phyloP scores from a whole-genome alignment of 345 rosid species.

The Eucalyptus tenuipes region DNA sequence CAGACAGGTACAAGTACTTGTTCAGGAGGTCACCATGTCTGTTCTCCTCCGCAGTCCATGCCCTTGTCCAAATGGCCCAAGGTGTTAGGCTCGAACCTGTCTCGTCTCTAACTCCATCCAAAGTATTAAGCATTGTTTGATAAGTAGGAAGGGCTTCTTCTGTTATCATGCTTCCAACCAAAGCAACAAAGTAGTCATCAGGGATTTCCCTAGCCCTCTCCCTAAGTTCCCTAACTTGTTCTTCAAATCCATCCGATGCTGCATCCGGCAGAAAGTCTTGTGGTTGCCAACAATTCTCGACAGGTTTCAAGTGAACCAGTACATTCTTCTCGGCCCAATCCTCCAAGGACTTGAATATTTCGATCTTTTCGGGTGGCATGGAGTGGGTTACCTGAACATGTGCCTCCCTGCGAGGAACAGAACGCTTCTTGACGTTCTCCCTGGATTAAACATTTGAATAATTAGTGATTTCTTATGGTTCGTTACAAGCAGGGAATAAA shows the following conservation, averaged over 20 bases:
- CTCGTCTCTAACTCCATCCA: slow-evolving; percentile 68
- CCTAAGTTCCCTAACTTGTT: slow-evolving; percentile 69
- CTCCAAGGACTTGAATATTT: slow-evolving; percentile 79
- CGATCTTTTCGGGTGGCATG: slow-evolving; percentile 84
- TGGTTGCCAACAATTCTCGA: slow-evolving; percentile 93
- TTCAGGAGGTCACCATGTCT: slow-evolving; percentile 62
- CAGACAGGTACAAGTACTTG: slow-evolving; percentile 48
- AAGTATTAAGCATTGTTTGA: slow-evolving; percentile 59
- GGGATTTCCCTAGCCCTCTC: slow-evolving; percentile 80
- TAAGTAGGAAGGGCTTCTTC: slow-evolving; percentile 83
- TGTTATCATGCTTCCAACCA: slow-evolving; percentile 76
- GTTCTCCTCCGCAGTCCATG: slow-evolving; percentile 64
- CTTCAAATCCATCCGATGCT: slow-evolving; percentile 60
- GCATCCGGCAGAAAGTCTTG: slow-evolving; percentile 86
- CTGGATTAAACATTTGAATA: slow-evolving; percentile 16
- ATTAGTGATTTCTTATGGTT: background rate
- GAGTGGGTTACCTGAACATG: slow-evolving; percentile 79
- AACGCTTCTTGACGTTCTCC: slow-evolving; percentile 63
- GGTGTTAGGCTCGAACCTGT: slow-evolving; percentile 67
- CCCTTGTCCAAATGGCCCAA: slow-evolving; percentile 61
- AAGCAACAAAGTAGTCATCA: slow-evolving; percentile 73
- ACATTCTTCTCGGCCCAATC: slow-evolving; percentile 70
- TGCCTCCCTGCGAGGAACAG: slow-evolving; percentile 53
- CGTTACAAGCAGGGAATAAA: background rate
- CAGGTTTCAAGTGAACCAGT: slow-evolving; percentile 55